Evolutionary conservation across 805 yeast genomes (phyloP).

Genomic region (Kluyveromyces nonfermentans): DNA sequence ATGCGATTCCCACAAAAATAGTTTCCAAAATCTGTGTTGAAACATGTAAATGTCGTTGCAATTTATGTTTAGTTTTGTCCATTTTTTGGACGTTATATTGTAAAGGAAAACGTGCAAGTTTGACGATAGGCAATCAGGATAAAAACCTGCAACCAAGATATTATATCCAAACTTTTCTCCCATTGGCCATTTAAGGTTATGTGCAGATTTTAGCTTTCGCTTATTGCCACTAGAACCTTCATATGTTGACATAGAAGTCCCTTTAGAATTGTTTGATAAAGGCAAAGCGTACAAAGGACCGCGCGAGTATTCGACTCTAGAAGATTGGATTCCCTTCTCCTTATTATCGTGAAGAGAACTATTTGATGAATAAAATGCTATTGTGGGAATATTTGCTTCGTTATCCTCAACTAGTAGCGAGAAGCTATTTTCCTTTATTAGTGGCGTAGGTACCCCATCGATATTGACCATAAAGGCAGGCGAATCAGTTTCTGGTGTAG

Average conservation of each 20-base stretch:
- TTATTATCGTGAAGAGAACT: slow-evolving; percentile 7
- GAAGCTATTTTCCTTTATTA: slow-evolving; percentile 16
- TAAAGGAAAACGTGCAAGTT: slow-evolving; percentile 25
- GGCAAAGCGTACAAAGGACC: slow-evolving; percentile 31
- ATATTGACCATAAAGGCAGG: slow-evolving; percentile 14
- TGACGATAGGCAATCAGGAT: slow-evolving; percentile 31
- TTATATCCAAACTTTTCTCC: slow-evolving; percentile 62
- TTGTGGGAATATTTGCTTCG: slow-evolving; percentile 21
- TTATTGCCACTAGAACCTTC: slow-evolving; percentile 12
- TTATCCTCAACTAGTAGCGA: slow-evolving; percentile 22
- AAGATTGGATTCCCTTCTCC: background rate
- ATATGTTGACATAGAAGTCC: slow-evolving; percentile 23
- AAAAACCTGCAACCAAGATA: slow-evolving; percentile 50
- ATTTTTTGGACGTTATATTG: slow-evolving; percentile 32
- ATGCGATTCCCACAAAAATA: slow-evolving; percentile 70
- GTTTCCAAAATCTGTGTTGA: slow-evolving; percentile 55
- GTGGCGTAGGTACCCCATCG: slow-evolving; percentile 12
- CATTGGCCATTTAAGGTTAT: slow-evolving; percentile 42
- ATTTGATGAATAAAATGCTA: slow-evolving; percentile 18
- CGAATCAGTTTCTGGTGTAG: slow-evolving; percentile 5
- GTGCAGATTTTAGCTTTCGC: slow-evolving; percentile 18
- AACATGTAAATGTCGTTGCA: slow-evolving; percentile 44
- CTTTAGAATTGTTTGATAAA: slow-evolving; percentile 24
- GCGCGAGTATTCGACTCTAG: slow-evolving; percentile 1
- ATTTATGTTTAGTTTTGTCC: slow-evolving; percentile 53